Conservation (phyloP, 2,329 filamentous ascomycete genomes). For the Calonectria ilicicola region DNA sequence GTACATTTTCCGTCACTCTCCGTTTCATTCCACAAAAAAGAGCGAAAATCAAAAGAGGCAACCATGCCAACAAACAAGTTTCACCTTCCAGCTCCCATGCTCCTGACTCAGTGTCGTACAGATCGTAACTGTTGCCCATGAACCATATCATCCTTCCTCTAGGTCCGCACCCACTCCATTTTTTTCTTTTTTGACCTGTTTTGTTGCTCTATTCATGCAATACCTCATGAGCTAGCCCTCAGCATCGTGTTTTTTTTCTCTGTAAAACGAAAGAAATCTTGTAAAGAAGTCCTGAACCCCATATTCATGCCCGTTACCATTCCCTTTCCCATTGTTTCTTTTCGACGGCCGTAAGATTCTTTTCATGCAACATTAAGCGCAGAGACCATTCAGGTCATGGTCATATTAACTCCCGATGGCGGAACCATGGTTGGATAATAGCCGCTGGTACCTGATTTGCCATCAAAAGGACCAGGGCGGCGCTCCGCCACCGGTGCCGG, state of each 20-base stretch:
- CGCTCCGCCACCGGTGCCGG: constrained; percentile 51
- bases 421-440: constrained; percentile 65
- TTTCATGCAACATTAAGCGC: constrained; percentile 13
- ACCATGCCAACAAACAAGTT: constrained; percentile 23
- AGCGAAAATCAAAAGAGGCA: background rate
- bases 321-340: constrained; percentile 20
- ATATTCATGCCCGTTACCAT: constrained; percentile 30
- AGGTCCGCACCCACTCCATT: background rate
- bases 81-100: constrained; percentile 16
- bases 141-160: background rate
- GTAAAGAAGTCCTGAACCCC: constrained; percentile 29
- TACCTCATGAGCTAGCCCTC: constrained; percentile 1
- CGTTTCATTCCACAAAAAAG: background rate
- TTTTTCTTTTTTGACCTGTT: background rate
- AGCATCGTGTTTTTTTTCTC: constrained; percentile 17
- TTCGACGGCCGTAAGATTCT: constrained; percentile 25
- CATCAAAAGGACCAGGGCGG: constrained; percentile 63
- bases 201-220: constrained; percentile 18
- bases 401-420: constrained; percentile 61
- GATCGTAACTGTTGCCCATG: constrained; percentile 30
- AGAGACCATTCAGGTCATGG: constrained; percentile 42
- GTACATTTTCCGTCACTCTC: constrained; percentile 32
- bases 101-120: constrained; percentile 37
- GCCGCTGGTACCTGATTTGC: constrained; percentile 62
- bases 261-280: constrained; percentile 30